Base-by-base conservation (phyloP, 2,329 filamentous ascomycete species). In the Cercospora beticola region DNA sequence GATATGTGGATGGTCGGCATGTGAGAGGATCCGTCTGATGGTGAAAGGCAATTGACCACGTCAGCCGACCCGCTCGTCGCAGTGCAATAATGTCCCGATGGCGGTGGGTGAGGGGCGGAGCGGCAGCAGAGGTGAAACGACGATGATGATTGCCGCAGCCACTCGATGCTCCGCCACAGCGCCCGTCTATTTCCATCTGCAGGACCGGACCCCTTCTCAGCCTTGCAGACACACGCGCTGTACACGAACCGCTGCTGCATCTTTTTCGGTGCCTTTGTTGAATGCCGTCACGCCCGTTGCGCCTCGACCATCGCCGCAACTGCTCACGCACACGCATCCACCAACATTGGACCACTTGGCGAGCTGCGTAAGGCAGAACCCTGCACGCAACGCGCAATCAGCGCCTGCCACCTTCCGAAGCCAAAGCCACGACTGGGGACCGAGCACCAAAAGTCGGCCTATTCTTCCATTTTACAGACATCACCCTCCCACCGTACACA, bases 381-480 rank as follows among this genome's bases (percentile, higher is more conserved):
- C 54, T 58, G 54, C 54, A 18, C 54, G 54, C 28, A 58, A 58
- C 54, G 54, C 54, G 54, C 54, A 58, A 58, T 58, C 36, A 63
- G 61, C 31, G 43, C 62, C 43, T 56, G 49, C 23, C 43, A 64
- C 28, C 61, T n/a, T 26, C 28, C 10, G 33, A 16, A 56, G 12
- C 21, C 43, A 30, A n/a, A 40, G 33, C 40, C 30, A 54, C 62
- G 18, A n/a, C 54, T 28, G 16, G 54, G 54, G 54, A 23, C 26
- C 49, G 9, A 54, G 23, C 54, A 30, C 23, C 54, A 30, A 57
- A 18, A 31, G 28, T 28, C 23, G 54, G 8, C 23, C 26, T n/a
- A 28, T 28, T 18, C 8, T 28, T 30, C 23, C 54, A 30, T 31
- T 30, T n/a, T 10, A 28, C 49, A 21, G 46, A 52, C 46, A 26